Conservation (phyloP, 768 basidiomycete genomes). For the Nidula microcarpa region DNA sequence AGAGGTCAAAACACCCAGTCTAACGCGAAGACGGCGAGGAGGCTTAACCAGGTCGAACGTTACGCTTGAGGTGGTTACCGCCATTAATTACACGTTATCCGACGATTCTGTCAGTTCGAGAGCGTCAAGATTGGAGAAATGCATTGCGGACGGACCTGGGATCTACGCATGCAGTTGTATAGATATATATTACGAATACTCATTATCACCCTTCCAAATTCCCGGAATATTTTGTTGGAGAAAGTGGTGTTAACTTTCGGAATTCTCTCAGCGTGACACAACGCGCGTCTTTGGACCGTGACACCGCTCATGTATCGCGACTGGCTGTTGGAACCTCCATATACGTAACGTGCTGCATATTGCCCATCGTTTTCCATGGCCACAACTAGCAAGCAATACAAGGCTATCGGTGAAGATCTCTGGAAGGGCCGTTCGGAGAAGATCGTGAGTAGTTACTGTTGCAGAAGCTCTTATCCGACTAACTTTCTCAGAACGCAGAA, state of each 20-base stretch:
- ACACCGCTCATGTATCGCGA: not conserved
- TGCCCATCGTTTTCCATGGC: conserved; percentile 40
- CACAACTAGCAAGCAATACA: conserved; percentile 79
- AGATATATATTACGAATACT: too few relatives aligned
- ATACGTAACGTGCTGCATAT: not conserved
- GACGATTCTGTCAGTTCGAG: too few relatives aligned
- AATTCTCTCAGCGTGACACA: not conserved
- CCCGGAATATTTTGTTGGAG: too few relatives aligned
- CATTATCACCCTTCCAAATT: too few relatives aligned
- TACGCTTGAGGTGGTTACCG: conserved; percentile 13
- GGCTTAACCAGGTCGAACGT: conserved; percentile 83
- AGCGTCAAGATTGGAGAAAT: too few relatives aligned
- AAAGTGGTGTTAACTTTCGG: too few relatives aligned
- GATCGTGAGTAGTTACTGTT: conserved; percentile 56
- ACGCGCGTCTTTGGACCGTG: not conserved
- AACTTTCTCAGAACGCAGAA: conserved; percentile 79
- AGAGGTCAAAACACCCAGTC: conserved; percentile 91
- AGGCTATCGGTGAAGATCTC: conserved; percentile 87
- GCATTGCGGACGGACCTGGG: too few relatives aligned
- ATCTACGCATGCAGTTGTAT: too few relatives aligned
- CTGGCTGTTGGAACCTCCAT: not conserved
- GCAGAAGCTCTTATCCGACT: conserved; percentile 8
- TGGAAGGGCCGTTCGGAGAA: conserved; percentile 96
- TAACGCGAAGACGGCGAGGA: conserved; percentile 88
- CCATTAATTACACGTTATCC: too few relatives aligned